These are phyloP conservation scores for Dendrocalamus latiflorus DNA, from an alignment of 202 grass and related monocot genomes.

Conservation along the genomic window DNA sequence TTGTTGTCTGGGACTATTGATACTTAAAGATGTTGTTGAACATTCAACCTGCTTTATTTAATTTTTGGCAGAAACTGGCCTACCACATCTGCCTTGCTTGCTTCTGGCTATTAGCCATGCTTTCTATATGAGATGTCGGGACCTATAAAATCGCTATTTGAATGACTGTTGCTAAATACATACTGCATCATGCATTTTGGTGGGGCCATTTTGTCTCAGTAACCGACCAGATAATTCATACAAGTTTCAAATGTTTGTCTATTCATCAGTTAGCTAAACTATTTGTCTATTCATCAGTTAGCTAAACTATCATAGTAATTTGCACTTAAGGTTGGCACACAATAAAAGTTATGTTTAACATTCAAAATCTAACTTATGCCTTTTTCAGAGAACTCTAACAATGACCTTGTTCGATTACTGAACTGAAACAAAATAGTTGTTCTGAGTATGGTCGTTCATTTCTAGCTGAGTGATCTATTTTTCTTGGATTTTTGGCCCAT, in stretches of 20 bases:
- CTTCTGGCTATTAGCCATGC: constrained; percentile 6
- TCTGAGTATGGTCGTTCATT: neutral
- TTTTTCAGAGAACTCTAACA: neutral
- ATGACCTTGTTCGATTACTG: neutral
- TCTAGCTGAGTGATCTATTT: neutral
- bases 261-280: neutral
- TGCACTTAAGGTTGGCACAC: neutral
- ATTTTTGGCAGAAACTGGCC: constrained; percentile 17
- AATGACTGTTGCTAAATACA: neutral
- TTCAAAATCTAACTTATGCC: neutral
- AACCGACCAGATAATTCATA: neutral
- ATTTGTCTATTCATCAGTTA: neutral
- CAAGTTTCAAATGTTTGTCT: neutral
- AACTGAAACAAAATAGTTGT: neutral
- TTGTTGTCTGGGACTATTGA: constrained; percentile 11
- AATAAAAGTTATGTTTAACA: neutral
- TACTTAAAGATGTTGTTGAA: constrained; percentile 5
- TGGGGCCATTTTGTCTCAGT: neutral
- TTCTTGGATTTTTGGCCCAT: neutral
- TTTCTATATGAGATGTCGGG: neutral
- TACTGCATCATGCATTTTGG: neutral
- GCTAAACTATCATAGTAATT: neutral
- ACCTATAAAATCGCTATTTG: neutral
- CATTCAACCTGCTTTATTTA: constrained; percentile 28
- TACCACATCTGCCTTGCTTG: constrained; percentile 28